Conservation (phyloP, 2,329 filamentous ascomycete species). For the Colletotrichum salicis region DNA sequence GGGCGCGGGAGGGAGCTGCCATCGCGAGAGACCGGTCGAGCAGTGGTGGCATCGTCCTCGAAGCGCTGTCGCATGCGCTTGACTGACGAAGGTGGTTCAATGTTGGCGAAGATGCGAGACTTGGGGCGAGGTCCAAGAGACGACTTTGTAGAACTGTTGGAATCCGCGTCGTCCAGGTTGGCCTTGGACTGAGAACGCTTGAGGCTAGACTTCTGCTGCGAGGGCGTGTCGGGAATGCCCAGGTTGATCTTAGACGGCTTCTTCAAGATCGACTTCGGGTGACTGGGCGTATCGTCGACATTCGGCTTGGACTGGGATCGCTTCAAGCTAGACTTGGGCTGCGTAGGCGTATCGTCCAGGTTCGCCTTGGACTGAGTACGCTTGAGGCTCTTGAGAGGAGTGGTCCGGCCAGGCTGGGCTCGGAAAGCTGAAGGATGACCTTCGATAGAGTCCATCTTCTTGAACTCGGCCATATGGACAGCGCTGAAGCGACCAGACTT, state of each 20-base stretch:
- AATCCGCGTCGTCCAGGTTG: slow-evolving; percentile 70
- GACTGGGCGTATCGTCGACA: slow-evolving; percentile 37
- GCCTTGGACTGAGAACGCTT: slow-evolving; percentile 64
- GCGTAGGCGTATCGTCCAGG: slow-evolving; percentile 43
- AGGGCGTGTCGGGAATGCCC: slow-evolving; percentile 55
- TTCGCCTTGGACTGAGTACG: slow-evolving; percentile 57
- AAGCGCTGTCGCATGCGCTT: slow-evolving; percentile 79
- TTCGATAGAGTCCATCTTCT: slow-evolving; percentile 97
- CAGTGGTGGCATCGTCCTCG: slow-evolving; percentile 75
- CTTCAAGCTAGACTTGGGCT: slow-evolving; percentile 55
- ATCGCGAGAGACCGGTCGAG: slow-evolving; percentile 68
- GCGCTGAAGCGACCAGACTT: slow-evolving; percentile 84
- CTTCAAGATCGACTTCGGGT: slow-evolving; percentile 55
- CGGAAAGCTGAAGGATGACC: slow-evolving; percentile 85
- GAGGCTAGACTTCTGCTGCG: slow-evolving; percentile 53
- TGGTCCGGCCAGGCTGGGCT: slow-evolving; percentile 62
- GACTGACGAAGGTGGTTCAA: slow-evolving; percentile 53
- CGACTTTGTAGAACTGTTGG: slow-evolving; percentile 48
- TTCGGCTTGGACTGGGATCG: slow-evolving; percentile 50
- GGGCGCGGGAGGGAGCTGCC: slow-evolving; percentile 60
- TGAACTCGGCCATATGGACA: slow-evolving; percentile 87
- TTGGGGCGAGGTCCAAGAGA: slow-evolving; percentile 10
- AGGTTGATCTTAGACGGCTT: slow-evolving; percentile 69
- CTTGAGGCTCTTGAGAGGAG: slow-evolving; percentile 57
- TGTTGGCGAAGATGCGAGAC: slow-evolving; percentile 37